These are phyloP conservation scores for Zalerion maritima DNA, from an alignment of 495 filamentous ascomycete genomes.

Conservation along the genomic window DNA sequence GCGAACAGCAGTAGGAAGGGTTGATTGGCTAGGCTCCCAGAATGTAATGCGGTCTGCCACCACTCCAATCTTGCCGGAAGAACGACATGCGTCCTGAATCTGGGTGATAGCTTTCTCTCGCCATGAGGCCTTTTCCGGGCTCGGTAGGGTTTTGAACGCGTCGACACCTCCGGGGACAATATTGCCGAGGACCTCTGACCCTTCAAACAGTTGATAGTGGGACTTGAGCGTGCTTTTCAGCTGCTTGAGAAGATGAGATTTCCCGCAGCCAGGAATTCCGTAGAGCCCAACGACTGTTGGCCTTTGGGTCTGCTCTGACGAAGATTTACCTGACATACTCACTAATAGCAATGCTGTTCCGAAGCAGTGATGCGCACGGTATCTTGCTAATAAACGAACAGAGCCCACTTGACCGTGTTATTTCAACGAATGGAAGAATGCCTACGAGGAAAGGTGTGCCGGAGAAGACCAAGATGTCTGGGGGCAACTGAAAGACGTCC, in stretches of 20 bases:
- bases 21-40: constrained; percentile 31
- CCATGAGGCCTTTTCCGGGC: constrained; percentile 23
- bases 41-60: constrained; percentile 50
- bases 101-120: constrained; percentile 36
- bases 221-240: constrained; percentile 25
- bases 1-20: constrained; percentile 19
- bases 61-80: constrained; percentile 25
- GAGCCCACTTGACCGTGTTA: too few species aligned
- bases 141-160: constrained; percentile 30
- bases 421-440: too few species aligned
- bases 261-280: constrained; percentile 47
- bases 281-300: constrained; percentile 43
- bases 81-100: constrained; percentile 25
- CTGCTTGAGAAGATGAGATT: constrained; percentile 32
- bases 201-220: constrained; percentile 37
- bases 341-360: too few species aligned
- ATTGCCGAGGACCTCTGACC: constrained; percentile 32
- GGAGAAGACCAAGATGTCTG: too few species aligned
- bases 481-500: too few species aligned
- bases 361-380: too few species aligned
- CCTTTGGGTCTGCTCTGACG: constrained; percentile 8
- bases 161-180: constrained; percentile 36
- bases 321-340: constrained; percentile 33
- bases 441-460: too few species aligned
- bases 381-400: too few species aligned